Base-by-base conservation (phyloP, 441 rosid genomes). In the Pelargonium myrrhifolium region DNA sequence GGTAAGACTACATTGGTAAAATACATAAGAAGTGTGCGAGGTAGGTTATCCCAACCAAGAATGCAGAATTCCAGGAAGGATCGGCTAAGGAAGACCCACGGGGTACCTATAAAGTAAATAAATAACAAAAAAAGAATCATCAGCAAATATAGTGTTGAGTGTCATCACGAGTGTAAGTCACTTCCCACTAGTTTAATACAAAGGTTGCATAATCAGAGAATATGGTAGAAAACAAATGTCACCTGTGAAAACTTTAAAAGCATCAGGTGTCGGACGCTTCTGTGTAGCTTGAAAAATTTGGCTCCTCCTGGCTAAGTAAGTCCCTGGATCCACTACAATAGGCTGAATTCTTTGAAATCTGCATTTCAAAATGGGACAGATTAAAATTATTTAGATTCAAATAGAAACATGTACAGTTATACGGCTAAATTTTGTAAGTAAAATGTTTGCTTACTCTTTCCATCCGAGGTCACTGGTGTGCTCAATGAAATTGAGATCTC, bases 401-500 rank as follows among this genome's bases (percentile, higher is more conserved):
- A 21, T n/a, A 6, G 49, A 61, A 68, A 45, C 20, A 22, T 12
- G 55, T 8, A 39, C 53, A 47, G 4, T 11, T 31, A 5, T 6
- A 66, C 2, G 58, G 26, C 31, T 15, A 72, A 65, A 75, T 15
- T 18, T 14, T 37, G 67, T 5, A 37, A 45, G 14, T 11, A 64
- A 63, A 53, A 12, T 49, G 17, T 69, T 69, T 45, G 77, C 96
- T 68, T 86, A 93, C 99, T 84, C 96, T 86, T 93, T 89, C 99
- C 99, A 91, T 43, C 95, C 90, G 67, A 93, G 93, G 73, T 88
- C 93, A 77, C 97, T 77, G 75, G 92, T 85, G 65, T 93, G 96
- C 77, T 87, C 95, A 53, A 93, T 81, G 80, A 89, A 93, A 86
- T 84, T 93, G 72, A 91, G 74, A 72, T 87, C 91, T 77, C 93